These are phyloP conservation scores for Pterulicium gracile DNA, from an alignment of 1,284 basidiomycete genomes.

Conservation along the genomic window DNA sequence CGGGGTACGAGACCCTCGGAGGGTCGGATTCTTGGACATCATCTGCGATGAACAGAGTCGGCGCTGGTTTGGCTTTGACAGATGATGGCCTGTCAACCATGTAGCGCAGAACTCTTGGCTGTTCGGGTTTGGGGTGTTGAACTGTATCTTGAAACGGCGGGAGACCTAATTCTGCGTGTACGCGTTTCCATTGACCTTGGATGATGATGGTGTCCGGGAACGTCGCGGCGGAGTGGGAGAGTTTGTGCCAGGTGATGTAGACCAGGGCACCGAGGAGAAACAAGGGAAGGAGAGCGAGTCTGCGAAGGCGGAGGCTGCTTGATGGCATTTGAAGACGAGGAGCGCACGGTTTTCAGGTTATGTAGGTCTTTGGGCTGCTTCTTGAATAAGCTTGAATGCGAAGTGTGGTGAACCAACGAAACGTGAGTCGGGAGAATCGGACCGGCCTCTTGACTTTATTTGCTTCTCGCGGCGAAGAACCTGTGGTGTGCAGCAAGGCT, in stretches of 20 bases:
- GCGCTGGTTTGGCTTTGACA: background rate
- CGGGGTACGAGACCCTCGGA: background rate
- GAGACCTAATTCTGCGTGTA: background rate
- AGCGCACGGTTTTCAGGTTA: too few species aligned
- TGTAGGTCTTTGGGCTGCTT: too few species aligned
- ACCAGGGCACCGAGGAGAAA: background rate
- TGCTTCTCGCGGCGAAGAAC: too few species aligned
- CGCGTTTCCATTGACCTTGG: background rate
- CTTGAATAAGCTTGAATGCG: too few species aligned
- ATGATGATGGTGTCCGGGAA: background rate
- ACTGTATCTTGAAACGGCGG: background rate
- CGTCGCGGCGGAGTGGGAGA: background rate
- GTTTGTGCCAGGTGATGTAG: background rate
- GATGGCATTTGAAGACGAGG: too few species aligned
- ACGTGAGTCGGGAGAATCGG: too few species aligned
- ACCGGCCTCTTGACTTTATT: too few species aligned
- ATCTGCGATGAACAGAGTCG: slow-evolving; percentile 1
- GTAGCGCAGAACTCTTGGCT: too few species aligned
- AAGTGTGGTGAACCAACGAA: too few species aligned
- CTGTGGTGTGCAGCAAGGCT: too few species aligned
- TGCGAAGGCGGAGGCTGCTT: background rate
- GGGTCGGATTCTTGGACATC: background rate
- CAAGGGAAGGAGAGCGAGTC: background rate
- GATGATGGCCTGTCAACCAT: too few species aligned
- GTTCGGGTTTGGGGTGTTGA: background rate